A percentile compares a stretch with the other conserved stretches of the same genome.
phyloP scores from a whole-genome alignment of 163 green algal genomes.

The Coccomyxa subellipsoidea region DNA sequence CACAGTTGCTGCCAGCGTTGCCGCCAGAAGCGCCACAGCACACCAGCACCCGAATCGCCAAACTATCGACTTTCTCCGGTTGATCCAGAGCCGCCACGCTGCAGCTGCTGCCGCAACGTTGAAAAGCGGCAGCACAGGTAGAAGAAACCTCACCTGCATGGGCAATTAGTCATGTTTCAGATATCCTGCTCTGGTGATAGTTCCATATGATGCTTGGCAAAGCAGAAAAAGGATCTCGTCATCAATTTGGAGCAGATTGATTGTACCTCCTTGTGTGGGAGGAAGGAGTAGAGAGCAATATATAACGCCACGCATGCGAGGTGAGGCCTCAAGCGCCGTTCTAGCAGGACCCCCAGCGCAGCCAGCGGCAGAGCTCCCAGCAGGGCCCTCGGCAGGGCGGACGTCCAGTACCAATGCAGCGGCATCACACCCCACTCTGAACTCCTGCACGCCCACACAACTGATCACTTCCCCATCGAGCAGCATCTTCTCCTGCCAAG shows the following conservation, averaged over 20 bases:
- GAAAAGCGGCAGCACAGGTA: constrained; percentile 74
- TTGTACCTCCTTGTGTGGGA: constrained; percentile 85
- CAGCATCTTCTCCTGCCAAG: no score
- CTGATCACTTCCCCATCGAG: no score
- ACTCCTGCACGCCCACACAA: constrained; percentile 48
- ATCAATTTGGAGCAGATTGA: no score
- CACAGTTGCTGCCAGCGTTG: constrained; percentile 12
- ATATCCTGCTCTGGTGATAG: no score
- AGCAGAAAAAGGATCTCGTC: no score
- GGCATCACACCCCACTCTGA: constrained; percentile 72
- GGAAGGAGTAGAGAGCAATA: constrained; percentile 64
- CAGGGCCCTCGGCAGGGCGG: constrained; percentile 68
- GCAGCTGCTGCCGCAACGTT: constrained; percentile 60
- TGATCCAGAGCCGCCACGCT: constrained; percentile 32
- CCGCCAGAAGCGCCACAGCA: constrained; percentile 9
- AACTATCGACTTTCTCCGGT: not conserved
- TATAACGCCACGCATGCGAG: constrained; percentile 44
- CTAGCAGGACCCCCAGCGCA: constrained; percentile 45
- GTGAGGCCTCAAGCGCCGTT: constrained; percentile 34
- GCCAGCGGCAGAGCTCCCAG: constrained; percentile 52
- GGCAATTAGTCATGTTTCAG: no score
- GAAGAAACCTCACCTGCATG: constrained; percentile 69
- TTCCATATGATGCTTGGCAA: no score
- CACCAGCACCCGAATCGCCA: not conserved
- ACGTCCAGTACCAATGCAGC: constrained; percentile 82